A percentile compares a stretch with the other conserved stretches of the same genome.
Evolutionary conservation across 176 grass and related monocot genomes (phyloP).

Genomic region (Thalia dealbata): DNA sequence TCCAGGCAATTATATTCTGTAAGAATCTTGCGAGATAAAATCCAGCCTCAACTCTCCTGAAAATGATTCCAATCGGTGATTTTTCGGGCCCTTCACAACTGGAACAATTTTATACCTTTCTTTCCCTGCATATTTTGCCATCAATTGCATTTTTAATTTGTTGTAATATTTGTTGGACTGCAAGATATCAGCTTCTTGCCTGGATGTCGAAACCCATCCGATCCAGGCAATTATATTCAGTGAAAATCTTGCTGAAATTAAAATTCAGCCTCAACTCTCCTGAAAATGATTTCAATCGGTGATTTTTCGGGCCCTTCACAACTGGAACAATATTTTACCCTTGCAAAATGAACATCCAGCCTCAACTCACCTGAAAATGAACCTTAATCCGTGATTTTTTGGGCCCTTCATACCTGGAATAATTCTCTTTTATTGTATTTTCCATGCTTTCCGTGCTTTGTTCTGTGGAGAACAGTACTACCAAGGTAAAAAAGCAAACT

Average conservation of each 20-base stretch:
- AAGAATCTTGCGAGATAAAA: background rate
- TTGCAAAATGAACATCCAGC: background rate
- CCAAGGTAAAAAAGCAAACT: too few species aligned
- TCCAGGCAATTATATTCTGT: background rate
- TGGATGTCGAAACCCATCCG: background rate
- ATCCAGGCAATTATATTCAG: background rate
- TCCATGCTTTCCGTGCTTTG: too few species aligned
- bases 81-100: background rate
- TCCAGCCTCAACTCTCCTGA: background rate
- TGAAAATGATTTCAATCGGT: background rate
- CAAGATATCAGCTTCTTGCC: slow-evolving; percentile 1
- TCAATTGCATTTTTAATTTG: too few species aligned
- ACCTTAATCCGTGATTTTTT: background rate
- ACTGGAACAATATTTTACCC: background rate
- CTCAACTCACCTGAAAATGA: slow-evolving; percentile 2
- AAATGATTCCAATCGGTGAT: background rate
- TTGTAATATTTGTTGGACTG: background rate
- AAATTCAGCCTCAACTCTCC: background rate
- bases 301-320: background rate
- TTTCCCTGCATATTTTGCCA: background rate
- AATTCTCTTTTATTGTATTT: background rate
- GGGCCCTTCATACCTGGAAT: background rate
- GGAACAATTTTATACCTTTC: background rate
- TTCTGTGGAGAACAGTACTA: too few species aligned
- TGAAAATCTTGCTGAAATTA: background rate